A percentile compares a stretch with the other conserved stretches of the same genome.
Conservation (phyloP, 257 asterid species). For the Solanum chmielewskii region DNA sequence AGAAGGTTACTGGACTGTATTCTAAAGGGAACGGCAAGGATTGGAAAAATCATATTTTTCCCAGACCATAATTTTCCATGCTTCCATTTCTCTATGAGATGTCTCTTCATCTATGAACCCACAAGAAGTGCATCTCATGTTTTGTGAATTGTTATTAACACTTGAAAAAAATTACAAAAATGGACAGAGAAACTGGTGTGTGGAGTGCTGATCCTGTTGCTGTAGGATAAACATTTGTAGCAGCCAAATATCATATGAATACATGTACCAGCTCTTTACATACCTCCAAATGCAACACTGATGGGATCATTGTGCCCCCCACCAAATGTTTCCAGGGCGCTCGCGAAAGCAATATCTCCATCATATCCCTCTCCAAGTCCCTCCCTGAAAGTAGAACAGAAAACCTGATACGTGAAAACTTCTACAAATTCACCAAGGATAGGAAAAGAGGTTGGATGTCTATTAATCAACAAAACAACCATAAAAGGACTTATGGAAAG, state of each 20-base stretch:
- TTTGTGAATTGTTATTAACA: not conserved
- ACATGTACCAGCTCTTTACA: not conserved
- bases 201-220: not conserved
- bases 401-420: slow-evolving; percentile 1
- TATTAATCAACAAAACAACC: not conserved
- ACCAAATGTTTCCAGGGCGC: slow-evolving; percentile 89
- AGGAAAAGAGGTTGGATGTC: not conserved
- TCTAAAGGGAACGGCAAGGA: not conserved
- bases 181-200: not conserved
- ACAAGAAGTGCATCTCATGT: not conserved
- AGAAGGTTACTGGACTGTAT: not conserved
- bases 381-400: slow-evolving; percentile 48
- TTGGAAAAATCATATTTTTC: not conserved
- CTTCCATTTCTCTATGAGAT: not conserved
- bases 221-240: not conserved
- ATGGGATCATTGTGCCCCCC: slow-evolving; percentile 99
- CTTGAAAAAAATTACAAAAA: not conserved
- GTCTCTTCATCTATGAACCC: not conserved
- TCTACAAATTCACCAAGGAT: not conserved
- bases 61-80: not conserved
- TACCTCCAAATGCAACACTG: slow-evolving; percentile 99
- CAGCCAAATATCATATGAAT: not conserved
- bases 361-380: slow-evolving; percentile 99
- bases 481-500: not conserved
- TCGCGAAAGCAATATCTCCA: slow-evolving; percentile 95